Evolutionary conservation across 2,329 filamentous ascomycete genomes (phyloP).

Genomic region (Fusarium camptoceras): DNA sequence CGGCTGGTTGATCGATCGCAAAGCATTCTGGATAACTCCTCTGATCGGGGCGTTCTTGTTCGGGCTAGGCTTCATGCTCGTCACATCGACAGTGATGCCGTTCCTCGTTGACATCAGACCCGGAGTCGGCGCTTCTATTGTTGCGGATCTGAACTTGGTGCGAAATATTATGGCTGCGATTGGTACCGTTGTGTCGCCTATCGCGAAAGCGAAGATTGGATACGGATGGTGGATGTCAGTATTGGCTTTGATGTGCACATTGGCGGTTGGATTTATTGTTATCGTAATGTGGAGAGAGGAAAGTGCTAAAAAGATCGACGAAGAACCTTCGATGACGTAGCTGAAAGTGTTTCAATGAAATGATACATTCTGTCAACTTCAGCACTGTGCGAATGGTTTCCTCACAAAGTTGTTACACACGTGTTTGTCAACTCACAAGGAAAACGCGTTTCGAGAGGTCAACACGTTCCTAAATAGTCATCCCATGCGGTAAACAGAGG

Average conservation of each 20-base stretch:
- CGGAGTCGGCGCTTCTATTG: neutral
- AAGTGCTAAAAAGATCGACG: fast-evolving
- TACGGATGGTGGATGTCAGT: conserved; percentile 6
- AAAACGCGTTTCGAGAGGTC: neutral
- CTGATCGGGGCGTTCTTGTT: conserved; percentile 3
- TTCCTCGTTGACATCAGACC: conserved; percentile 6
- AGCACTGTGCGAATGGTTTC: too few relatives aligned
- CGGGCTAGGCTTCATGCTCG: neutral
- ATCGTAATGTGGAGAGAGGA: neutral
- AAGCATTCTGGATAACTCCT: conserved; percentile 2
- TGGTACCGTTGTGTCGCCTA: neutral
- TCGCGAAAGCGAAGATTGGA: neutral
- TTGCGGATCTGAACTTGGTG: conserved; percentile 4
- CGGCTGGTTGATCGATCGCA: neutral
- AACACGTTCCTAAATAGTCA: neutral
- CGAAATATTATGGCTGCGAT: neutral
- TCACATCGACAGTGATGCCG: neutral
- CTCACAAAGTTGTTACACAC: too few relatives aligned
- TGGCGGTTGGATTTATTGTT: neutral
- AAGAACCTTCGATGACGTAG: neutral
- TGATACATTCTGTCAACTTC: too few relatives aligned
- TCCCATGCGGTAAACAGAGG: too few relatives aligned
- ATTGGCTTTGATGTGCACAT: conserved; percentile 1
- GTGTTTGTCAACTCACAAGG: fast-evolving
- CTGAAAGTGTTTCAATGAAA: too few relatives aligned